phyloP scores from a whole-genome alignment of 1,139 yeast species.

The Pichia norvegensis region DNA sequence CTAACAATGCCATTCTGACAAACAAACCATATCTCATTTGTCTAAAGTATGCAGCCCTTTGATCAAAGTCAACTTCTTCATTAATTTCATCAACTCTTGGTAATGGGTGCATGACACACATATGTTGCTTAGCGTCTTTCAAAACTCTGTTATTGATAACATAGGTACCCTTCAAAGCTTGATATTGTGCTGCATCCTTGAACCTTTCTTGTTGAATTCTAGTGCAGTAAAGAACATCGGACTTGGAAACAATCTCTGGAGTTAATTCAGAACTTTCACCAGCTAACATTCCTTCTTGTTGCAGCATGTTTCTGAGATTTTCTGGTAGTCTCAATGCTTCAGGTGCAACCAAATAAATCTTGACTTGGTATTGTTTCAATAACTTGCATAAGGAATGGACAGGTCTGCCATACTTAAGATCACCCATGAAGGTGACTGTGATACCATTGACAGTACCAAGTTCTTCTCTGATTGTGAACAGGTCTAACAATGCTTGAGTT shows the following conservation, averaged over 20 bases:
- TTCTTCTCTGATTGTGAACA: constrained; percentile 98
- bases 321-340: constrained; percentile 78
- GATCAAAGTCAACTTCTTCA: constrained; percentile 98
- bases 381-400: constrained; percentile 93
- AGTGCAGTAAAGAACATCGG: constrained; percentile 96
- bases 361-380: constrained; percentile 86
- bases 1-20: constrained; percentile 97
- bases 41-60: constrained; percentile 98
- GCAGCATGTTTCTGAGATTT: constrained; percentile 57
- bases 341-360: constrained; percentile 89
- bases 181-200: constrained; percentile 64
- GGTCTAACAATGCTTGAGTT: constrained; percentile 93
- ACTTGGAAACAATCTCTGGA: constrained; percentile 73
- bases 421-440: constrained; percentile 98
- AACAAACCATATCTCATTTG: constrained; percentile 98
- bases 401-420: constrained; percentile 95
- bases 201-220: constrained; percentile 98
- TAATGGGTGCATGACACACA: constrained; percentile 98
- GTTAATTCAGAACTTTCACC: constrained; percentile 71
- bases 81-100: constrained; percentile 95
- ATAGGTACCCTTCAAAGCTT: constrained; percentile 84
- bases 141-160: constrained; percentile 88
- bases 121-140: constrained; percentile 90
- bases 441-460: constrained; percentile 97
- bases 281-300: constrained; percentile 58